phyloP scores from a whole-genome alignment of 345 rosid species.

The Lepidium didymum region DNA sequence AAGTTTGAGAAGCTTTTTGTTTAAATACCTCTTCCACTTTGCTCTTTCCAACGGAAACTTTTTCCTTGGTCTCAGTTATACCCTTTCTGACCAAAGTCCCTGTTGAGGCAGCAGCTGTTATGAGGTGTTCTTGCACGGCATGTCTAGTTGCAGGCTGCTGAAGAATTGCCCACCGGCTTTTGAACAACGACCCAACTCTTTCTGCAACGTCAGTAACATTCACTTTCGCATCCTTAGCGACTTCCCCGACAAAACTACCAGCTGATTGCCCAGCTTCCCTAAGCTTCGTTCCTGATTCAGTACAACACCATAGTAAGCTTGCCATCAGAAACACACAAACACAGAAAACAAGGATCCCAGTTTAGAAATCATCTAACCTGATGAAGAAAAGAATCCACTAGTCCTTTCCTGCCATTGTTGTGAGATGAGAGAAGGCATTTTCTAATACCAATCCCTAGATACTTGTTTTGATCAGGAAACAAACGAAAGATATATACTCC shows the following conservation, averaged over 20 bases:
- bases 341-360: background rate
- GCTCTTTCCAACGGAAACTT: slow-evolving; percentile 76
- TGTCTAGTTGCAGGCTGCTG: slow-evolving; percentile 88
- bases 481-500: background rate
- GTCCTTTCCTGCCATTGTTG: slow-evolving; percentile 90
- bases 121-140: slow-evolving; percentile 68
- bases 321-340: slow-evolving; percentile 6
- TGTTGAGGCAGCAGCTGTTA: slow-evolving; percentile 83
- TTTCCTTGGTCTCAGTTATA: slow-evolving; percentile 79
- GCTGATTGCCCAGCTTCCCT: slow-evolving; percentile 84
- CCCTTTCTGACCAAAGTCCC: slow-evolving; percentile 83
- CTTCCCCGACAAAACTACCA: slow-evolving; percentile 73
- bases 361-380: slow-evolving; percentile 41
- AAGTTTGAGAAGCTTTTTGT: background rate
- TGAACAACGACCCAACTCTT: slow-evolving; percentile 60
- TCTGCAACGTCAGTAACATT: slow-evolving; percentile 83
- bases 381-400: slow-evolving; percentile 76
- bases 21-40: slow-evolving; percentile 82
- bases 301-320: background rate
- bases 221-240: slow-evolving; percentile 89
- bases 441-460: background rate
- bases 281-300: slow-evolving; percentile 61
- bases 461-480: background rate
- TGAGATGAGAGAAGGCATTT: slow-evolving; percentile 69
- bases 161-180: slow-evolving; percentile 71